These are phyloP conservation scores for Termitomyces sp. DNA, from an alignment of 768 basidiomycete species.

Conservation along the genomic window DNA sequence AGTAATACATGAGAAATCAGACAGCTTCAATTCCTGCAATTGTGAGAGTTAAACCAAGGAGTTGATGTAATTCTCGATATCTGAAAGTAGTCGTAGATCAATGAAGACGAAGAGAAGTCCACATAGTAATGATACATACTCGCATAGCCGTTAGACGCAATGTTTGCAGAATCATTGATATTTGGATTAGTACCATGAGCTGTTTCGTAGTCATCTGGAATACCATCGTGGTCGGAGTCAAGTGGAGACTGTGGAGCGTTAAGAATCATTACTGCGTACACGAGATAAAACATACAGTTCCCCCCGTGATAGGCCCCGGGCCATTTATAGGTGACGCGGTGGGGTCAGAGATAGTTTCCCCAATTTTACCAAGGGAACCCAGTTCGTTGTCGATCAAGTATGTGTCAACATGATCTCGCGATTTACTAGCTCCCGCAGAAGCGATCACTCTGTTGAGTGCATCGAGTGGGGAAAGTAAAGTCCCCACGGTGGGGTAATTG, in stretches of 20 bases:
- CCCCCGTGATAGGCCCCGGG: constrained; percentile 25
- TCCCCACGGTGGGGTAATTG: constrained; percentile 24
- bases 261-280: too few relatives aligned
- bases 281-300: constrained; percentile 19
- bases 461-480: constrained; percentile 24
- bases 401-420: constrained; percentile 25
- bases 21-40: background rate
- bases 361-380: constrained; percentile 26
- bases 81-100: constrained; percentile 11
- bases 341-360: constrained; percentile 25
- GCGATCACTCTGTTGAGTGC: constrained; percentile 23
- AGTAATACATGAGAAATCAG: background rate
- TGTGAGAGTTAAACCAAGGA: constrained; percentile 20
- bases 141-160: constrained; percentile 29
- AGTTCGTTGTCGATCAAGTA: constrained; percentile 28
- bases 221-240: constrained; percentile 27
- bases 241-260: constrained; percentile 17
- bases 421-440: constrained; percentile 27
- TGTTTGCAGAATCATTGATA: constrained; percentile 23
- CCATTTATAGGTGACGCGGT: constrained; percentile 24
- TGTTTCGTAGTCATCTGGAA: constrained; percentile 27
- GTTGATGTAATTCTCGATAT: constrained; percentile 32
- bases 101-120: background rate
- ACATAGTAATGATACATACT: constrained; percentile 19
- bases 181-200: constrained; percentile 27